Conservation (phyloP, 2,329 filamentous ascomycete species). For the Drechslerella coelobrocha region DNA sequence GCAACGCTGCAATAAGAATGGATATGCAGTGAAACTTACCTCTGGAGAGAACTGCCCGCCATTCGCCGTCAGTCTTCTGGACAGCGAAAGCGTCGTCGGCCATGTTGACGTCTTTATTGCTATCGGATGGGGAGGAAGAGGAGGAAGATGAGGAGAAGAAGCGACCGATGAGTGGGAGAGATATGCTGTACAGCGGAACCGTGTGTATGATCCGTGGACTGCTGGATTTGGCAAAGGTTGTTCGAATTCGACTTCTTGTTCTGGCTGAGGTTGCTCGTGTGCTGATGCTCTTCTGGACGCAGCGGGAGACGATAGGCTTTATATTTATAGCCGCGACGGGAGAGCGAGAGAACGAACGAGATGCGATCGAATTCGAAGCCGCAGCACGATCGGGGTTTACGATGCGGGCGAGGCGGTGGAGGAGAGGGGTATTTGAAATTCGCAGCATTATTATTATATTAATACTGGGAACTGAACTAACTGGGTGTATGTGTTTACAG, state of each 20-base stretch:
- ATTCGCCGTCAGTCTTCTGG: conserved; percentile 80
- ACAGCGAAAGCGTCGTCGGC: conserved; percentile 75
- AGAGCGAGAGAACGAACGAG: neutral
- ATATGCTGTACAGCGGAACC: conserved; percentile 21
- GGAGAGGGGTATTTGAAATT: conserved; percentile 48
- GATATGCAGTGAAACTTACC: conserved; percentile 61
- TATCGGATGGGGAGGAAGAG: conserved; percentile 23
- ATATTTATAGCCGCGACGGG: neutral
- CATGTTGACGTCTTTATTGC: conserved; percentile 58
- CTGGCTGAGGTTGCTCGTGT: too few relatives aligned
- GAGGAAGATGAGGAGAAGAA: conserved; percentile 22
- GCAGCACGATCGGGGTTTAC: neutral
- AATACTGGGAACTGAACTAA: too few relatives aligned
- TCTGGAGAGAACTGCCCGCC: conserved; percentile 81
- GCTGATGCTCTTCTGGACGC: too few relatives aligned
- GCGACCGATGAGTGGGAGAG: conserved; percentile 36
- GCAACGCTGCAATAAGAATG: conserved; percentile 1
- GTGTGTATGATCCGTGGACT: neutral
- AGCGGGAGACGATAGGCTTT: neutral
- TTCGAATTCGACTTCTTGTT: too few relatives aligned
- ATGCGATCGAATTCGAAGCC: neutral
- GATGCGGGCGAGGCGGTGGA: conserved; percentile 8
- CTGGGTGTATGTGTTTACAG: too few relatives aligned
- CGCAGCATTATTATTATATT: conserved; percentile 9
- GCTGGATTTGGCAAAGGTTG: too few relatives aligned